These are phyloP conservation scores for Teunomyces funiuensis DNA, from an alignment of 805 yeast species.

Conservation along the genomic window DNA sequence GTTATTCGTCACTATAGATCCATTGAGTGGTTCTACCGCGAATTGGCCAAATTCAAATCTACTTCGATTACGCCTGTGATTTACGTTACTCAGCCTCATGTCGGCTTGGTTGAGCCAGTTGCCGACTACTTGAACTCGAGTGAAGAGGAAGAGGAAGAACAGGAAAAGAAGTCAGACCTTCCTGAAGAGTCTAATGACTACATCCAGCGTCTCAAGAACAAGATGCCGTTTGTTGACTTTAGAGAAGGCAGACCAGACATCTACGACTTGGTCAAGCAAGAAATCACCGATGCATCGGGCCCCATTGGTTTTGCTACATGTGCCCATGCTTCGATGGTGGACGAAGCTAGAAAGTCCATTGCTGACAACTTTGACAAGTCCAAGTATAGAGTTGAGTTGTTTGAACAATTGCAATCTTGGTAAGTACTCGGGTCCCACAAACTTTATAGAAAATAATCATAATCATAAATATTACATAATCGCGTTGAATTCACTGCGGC, in stretches of 20 bases:
- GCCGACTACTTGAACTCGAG: constrained; percentile 5
- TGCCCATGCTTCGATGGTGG: constrained; percentile 47
- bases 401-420: constrained; percentile 38
- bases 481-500: too few species aligned
- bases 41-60: constrained; percentile 31
- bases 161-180: constrained; percentile 12
- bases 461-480: background rate
- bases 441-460: background rate
- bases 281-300: constrained; percentile 36
- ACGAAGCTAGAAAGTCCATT: constrained; percentile 29
- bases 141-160: constrained; percentile 14
- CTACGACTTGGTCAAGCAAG: constrained; percentile 31
- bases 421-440: too few species aligned
- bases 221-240: constrained; percentile 40
- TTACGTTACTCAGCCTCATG: constrained; percentile 40
- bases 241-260: constrained; percentile 46
- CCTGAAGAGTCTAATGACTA: constrained; percentile 12
- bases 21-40: constrained; percentile 40
- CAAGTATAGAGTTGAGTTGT: constrained; percentile 33
- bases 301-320: constrained; percentile 49
- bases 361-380: constrained; percentile 25
- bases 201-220: constrained; percentile 16
- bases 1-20: constrained; percentile 39
- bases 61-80: constrained; percentile 38
- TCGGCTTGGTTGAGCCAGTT: constrained; percentile 15